Conservation (phyloP, 2,329 filamentous ascomycete species). For the Hirsutella thompsonii region DNA sequence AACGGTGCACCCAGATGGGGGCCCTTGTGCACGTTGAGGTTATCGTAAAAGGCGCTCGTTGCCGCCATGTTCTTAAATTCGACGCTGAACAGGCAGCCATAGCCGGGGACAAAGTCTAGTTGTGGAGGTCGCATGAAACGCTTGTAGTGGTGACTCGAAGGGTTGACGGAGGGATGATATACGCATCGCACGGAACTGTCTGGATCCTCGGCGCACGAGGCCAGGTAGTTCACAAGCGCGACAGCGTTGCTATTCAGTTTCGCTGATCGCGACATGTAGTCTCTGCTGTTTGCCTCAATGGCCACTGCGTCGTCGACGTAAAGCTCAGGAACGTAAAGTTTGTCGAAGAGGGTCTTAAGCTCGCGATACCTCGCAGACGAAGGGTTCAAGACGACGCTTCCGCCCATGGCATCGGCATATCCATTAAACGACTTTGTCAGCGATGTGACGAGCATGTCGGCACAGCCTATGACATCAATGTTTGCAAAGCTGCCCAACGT, state of each 20-base stretch:
- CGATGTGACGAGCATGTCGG: conserved; percentile 32
- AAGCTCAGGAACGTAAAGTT: conserved; percentile 19
- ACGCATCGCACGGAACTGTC: conserved; percentile 16
- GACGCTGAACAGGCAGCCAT: conserved; percentile 34
- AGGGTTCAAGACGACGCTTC: conserved; percentile 27
- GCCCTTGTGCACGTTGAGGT: conserved; percentile 27
- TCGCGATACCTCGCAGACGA: conserved; percentile 17
- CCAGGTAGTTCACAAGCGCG: conserved; percentile 17
- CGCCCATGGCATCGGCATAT: conserved; percentile 34
- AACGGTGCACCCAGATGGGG: conserved; percentile 33
- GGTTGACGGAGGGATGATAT: conserved; percentile 23
- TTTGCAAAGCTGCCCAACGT: conserved; percentile 26
- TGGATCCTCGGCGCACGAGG: conserved; percentile 8
- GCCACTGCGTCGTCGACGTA: conserved; percentile 25
- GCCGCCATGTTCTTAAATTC: conserved; percentile 24
- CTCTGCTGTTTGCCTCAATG: conserved; percentile 23
- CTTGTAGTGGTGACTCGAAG: conserved; percentile 12
- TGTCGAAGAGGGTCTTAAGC: conserved; percentile 14
- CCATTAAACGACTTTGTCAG: conserved; percentile 40
- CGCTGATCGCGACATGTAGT: conserved; percentile 20
- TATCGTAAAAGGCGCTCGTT: conserved; percentile 29
- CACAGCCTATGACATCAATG: conserved; percentile 26
- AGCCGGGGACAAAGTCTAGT: conserved; percentile 30
- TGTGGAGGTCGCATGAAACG: conserved; percentile 20
- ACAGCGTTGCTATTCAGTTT: conserved; percentile 23